These are phyloP conservation scores for Claviceps cyperi DNA, from an alignment of 2,329 filamentous ascomycete species.

Conservation along the genomic window DNA sequence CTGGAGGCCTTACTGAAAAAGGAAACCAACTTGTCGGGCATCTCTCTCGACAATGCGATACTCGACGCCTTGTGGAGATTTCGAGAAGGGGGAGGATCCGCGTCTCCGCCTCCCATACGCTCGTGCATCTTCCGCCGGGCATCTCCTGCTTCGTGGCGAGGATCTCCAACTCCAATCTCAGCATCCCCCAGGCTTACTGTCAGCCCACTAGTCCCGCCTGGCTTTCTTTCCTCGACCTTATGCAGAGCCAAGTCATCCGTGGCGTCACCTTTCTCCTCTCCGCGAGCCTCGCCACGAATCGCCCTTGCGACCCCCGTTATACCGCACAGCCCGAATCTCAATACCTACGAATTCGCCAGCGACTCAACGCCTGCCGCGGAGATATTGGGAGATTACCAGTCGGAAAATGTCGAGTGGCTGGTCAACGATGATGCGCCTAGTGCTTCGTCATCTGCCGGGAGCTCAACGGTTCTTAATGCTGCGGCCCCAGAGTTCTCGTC, in stretches of 20 bases:
- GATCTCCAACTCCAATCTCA: constrained; percentile 63
- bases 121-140: constrained; percentile 81
- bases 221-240: constrained; percentile 67
- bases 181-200: constrained; percentile 72
- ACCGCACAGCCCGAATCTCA: constrained; percentile 84
- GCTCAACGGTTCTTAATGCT: constrained; percentile 58
- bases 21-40: constrained; percentile 60
- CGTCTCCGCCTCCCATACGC: constrained; percentile 72
- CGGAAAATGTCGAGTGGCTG: constrained; percentile 93
- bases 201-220: constrained; percentile 71
- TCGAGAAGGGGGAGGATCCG: constrained; percentile 49
- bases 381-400: constrained; percentile 79
- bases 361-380: constrained; percentile 70
- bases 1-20: constrained; percentile 74
- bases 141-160: constrained; percentile 88
- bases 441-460: constrained; percentile 58
- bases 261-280: constrained; percentile 85
- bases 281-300: constrained; percentile 79
- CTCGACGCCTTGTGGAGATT: constrained; percentile 83
- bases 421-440: constrained; percentile 78
- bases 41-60: constrained; percentile 75
- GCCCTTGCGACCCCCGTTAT: constrained; percentile 81
- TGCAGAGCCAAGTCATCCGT: constrained; percentile 59
- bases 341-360: constrained; percentile 85
- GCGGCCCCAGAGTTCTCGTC: constrained; percentile 65